Conservation (phyloP, 495 filamentous ascomycete species). For the Podospora australis region DNA sequence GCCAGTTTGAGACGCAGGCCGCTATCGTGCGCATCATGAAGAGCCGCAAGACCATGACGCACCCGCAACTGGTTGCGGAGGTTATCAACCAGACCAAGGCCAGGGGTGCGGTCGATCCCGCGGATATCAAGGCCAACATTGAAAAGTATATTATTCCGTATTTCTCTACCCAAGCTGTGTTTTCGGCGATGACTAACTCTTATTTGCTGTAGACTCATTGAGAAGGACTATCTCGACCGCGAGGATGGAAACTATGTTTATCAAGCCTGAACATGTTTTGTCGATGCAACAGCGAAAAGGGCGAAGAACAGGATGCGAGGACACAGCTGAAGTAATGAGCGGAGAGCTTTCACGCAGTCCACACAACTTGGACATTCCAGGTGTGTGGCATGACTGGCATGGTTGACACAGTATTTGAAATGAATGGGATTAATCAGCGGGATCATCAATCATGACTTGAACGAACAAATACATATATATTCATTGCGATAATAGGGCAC, state of each 20-base stretch:
- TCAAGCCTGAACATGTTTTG: conserved; percentile 50
- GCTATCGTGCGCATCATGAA: conserved; percentile 98
- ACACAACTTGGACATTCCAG: too few species aligned
- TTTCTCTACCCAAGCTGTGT: neutral
- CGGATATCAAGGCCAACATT: conserved; percentile 92
- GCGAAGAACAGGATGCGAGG: neutral
- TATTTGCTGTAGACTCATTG: conserved; percentile 61
- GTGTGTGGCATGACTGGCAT: too few species aligned
- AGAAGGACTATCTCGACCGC: conserved; percentile 93
- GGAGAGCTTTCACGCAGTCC: too few species aligned
- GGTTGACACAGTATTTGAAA: neutral
- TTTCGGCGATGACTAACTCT: neutral
- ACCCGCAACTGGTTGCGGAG: conserved; percentile 74
- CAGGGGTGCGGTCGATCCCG: conserved; percentile 73
- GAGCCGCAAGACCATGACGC: conserved; percentile 77
- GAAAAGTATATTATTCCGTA: conserved; percentile 61
- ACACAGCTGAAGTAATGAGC: neutral
- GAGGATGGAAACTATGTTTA: conserved; percentile 76
- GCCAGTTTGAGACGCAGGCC: conserved; percentile 93
- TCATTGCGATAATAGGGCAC: too few species aligned
- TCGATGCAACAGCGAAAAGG: neutral
- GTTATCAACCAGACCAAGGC: conserved; percentile 83
- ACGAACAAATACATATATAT: too few species aligned
- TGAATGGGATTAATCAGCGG: too few species aligned
- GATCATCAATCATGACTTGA: too few species aligned